Evolutionary conservation across 257 asterid genomes (phyloP).

Genomic region (Penstemon davidsonii): DNA sequence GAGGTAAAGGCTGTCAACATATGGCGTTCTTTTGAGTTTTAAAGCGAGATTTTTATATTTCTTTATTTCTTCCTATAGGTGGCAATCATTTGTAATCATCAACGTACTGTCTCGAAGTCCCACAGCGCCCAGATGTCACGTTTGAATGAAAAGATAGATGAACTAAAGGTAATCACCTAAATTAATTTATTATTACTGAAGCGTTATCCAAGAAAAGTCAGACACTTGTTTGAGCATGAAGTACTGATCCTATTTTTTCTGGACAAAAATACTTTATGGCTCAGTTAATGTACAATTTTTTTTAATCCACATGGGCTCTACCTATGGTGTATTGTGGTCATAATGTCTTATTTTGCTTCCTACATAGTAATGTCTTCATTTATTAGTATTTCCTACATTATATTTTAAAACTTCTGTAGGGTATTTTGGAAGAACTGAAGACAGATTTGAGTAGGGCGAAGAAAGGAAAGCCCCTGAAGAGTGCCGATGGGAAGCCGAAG

Average conservation of each 20-base stretch:
- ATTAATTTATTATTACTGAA: neutral
- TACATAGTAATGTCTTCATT: no score
- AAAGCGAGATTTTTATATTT: slow-evolving; percentile 11
- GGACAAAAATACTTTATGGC: no score
- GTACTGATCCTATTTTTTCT: slow-evolving; percentile 3
- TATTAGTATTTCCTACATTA: no score
- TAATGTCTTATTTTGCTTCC: no score
- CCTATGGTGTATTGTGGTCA: no score
- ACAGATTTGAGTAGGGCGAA: slow-evolving; percentile 76
- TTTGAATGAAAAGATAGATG: slow-evolving; percentile 83
- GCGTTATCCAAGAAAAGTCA: neutral
- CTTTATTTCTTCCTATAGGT: slow-evolving; percentile 53
- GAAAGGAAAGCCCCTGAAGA: slow-evolving; percentile 83
- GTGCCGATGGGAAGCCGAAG: slow-evolving; percentile 82
- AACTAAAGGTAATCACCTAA: slow-evolving; percentile 59
- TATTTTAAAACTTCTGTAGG: slow-evolving; percentile 36
- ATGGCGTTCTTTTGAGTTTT: slow-evolving; percentile 8
- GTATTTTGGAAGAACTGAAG: slow-evolving; percentile 60
- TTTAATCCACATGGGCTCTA: no score
- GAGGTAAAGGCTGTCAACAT: slow-evolving; percentile 54
- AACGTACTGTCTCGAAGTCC: slow-evolving; percentile 83
- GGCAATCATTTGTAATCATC: slow-evolving; percentile 98
- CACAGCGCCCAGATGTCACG: slow-evolving; percentile 79
- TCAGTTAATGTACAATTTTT: no score
- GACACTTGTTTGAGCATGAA: neutral